Percentiles rank a stretch among this genome's conserved stretches.
Evolutionary conservation across 139 green algal genomes (phyloP).

Genomic region (Cymbomonas tetramitiformis): DNA sequence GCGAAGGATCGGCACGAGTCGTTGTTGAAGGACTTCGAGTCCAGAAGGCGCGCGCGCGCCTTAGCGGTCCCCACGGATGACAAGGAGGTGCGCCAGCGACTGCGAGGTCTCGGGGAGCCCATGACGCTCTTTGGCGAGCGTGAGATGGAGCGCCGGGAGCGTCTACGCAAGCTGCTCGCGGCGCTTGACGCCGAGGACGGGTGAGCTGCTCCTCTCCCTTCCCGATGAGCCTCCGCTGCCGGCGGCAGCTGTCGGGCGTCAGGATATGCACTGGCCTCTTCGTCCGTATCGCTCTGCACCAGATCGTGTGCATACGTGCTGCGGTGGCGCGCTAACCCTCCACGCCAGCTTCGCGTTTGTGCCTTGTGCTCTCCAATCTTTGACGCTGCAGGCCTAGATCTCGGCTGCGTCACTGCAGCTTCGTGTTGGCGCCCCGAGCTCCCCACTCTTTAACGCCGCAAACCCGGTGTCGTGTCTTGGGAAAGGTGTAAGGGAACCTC

Average conservation of each 20-base stretch:
- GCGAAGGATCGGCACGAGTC: not conserved
- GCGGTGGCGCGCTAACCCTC: too few relatives aligned
- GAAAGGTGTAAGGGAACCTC: too few relatives aligned
- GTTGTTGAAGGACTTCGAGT: not conserved
- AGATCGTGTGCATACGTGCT: too few relatives aligned
- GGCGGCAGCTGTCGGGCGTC: constrained; percentile 17
- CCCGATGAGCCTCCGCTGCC: constrained; percentile 16
- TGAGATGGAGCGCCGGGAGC: constrained; percentile 74
- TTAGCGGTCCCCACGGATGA: constrained; percentile 27
- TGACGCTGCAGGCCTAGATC: too few relatives aligned
- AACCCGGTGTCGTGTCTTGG: not conserved
- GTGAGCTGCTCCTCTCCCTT: not conserved
- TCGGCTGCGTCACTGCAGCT: too few relatives aligned
- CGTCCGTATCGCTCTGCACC: too few relatives aligned
- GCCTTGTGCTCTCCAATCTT: too few relatives aligned
- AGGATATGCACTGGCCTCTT: too few relatives aligned
- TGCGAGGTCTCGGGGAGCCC: constrained; percentile 68
- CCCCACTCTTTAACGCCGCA: too few relatives aligned
- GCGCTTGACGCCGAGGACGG: constrained; percentile 40
- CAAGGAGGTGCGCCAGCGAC: constrained; percentile 31
- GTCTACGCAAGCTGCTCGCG: constrained; percentile 64
- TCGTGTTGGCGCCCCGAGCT: too few relatives aligned
- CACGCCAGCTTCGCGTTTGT: too few relatives aligned
- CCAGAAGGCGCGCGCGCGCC: not conserved
- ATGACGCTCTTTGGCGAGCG: constrained; percentile 90